Conservation (phyloP, 148 eudicot species). For the Vaccinium darrowii region DNA sequence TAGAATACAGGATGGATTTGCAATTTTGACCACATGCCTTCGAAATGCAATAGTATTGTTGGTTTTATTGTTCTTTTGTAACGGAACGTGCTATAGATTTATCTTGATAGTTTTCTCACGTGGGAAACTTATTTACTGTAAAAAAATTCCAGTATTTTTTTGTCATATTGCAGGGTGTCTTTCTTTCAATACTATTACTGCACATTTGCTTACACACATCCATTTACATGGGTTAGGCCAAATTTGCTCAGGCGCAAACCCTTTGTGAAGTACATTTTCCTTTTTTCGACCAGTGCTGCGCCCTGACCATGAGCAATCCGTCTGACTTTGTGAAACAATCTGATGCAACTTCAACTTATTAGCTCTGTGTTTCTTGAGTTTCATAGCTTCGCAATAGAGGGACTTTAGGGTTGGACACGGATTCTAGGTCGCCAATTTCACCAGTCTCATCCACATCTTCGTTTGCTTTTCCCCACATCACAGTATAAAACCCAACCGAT, state of each 20-base stretch:
- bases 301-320: background rate
- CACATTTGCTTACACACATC: background rate
- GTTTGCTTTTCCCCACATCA: constrained; percentile 55
- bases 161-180: background rate
- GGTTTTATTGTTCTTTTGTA: background rate
- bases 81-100: background rate
- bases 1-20: background rate
- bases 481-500: constrained; percentile 51
- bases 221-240: background rate
- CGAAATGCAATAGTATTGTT: background rate
- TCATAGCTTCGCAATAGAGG: constrained; percentile 33
- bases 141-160: background rate
- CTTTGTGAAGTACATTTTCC: background rate
- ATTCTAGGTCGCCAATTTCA: constrained; percentile 26
- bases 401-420: constrained; percentile 18
- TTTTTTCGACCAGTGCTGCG: background rate
- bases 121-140: background rate
- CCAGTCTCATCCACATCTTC: constrained; percentile 30
- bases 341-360: background rate
- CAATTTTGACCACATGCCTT: background rate
- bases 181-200: background rate
- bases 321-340: background rate
- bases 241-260: background rate
- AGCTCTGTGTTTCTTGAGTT: constrained; percentile 1
- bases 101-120: background rate